Base-by-base conservation (phyloP, 23 red algal genomes). In the Gracilaria vermiculophylla region DNA sequence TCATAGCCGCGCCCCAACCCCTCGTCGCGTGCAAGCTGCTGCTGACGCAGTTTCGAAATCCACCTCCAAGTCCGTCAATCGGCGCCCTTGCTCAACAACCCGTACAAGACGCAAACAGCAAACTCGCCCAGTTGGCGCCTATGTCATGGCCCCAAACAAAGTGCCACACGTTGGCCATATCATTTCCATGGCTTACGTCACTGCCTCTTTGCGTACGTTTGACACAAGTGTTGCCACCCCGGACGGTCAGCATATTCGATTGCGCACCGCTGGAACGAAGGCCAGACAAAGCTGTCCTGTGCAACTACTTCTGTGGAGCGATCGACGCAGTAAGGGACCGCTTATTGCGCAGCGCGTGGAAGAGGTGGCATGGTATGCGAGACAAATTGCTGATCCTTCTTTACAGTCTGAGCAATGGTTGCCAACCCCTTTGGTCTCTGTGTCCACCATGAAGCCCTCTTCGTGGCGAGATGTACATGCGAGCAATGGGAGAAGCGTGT, bases 341-440 rank as follows among this genome's bases (percentile, higher is more conserved):
- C 33, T 33, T 24, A 29, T 52, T 15, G 62, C 69, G 56, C 55
- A 54, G 53, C 66, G 71, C 13, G 91, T 85, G 13, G 53, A 87
- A 34, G 72, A 94, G 42, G 76, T 87, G 10, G 72, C 74, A 10
- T 94, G 91, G 91, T 87, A 74, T 61, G 91, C 91, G 13, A 57
- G 42, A 53, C 73, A 90, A 65, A 61, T 51, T 41, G 54, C 64
- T 0, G 75, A 70, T 34, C 1, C 64, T 0, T 42, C 64, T 19
- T 31, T 87, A 15, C 58, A 76, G 33, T 76, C 88, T 12, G 78
- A 82, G 67, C 72, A 92, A 40, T 92, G 88, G 89, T 40, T 93
- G 78, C 77, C 77, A 20, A 79, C 80, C 33, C 69, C 69, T 5
- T 24, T 94, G 29, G 5, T 94, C 53, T 94, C 91, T 31, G 91